Conservation (phyloP, 305 asterid species). For the Rubia balearica region DNA sequence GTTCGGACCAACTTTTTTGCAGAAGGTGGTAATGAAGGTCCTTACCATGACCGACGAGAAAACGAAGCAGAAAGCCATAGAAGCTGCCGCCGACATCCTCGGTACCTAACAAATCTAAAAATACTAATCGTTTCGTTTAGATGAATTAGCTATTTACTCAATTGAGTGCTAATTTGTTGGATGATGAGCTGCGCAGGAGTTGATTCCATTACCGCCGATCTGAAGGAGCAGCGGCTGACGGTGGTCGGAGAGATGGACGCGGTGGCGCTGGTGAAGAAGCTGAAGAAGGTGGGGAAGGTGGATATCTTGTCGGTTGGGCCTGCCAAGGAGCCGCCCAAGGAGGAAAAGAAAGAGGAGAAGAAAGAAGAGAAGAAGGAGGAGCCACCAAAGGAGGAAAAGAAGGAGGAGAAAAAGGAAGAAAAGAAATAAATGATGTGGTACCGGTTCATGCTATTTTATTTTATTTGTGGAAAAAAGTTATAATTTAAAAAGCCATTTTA, state of each 20-base stretch:
- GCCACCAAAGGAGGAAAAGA: constrained; percentile 28
- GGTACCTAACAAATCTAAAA: constrained; percentile 28
- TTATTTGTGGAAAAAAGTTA: too few relatives aligned
- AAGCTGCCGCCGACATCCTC: constrained; percentile 79
- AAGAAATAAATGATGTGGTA: background rate
- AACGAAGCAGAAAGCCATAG: constrained; percentile 81
- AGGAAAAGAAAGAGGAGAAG: constrained; percentile 43
- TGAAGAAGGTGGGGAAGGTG: constrained; percentile 73
- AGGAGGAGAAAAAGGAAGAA: constrained; percentile 32
- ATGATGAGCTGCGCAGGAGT: constrained; percentile 37
- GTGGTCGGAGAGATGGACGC: constrained; percentile 78
- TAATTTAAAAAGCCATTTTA: background rate
- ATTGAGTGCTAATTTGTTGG: background rate
- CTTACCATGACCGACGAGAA: constrained; percentile 72
- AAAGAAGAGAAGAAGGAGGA: constrained; percentile 43
- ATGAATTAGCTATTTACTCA: background rate
- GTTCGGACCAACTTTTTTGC: constrained; percentile 14
- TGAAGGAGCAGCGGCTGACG: constrained; percentile 57
- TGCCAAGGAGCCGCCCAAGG: constrained; percentile 67
- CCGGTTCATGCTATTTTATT: background rate
- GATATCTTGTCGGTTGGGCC: constrained; percentile 71
- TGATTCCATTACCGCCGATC: constrained; percentile 69
- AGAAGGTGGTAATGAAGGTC: constrained; percentile 66
- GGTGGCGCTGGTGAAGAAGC: constrained; percentile 67
- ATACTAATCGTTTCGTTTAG: background rate